These are phyloP conservation scores for Linnemannia exigua DNA, from an alignment of 192 early-diverging fungal genomes.

Conservation along the genomic window DNA sequence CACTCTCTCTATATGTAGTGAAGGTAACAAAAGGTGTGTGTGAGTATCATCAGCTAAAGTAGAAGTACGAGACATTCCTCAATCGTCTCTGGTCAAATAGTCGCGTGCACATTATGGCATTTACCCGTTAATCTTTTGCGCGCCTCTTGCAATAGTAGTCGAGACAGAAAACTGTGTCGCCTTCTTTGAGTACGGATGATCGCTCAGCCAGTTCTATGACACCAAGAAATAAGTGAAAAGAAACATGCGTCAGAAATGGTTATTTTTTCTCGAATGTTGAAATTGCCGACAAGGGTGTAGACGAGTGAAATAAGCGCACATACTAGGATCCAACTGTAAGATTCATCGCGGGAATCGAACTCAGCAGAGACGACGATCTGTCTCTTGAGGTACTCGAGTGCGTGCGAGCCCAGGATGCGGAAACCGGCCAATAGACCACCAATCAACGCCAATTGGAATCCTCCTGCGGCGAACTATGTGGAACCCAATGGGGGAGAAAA, in stretches of 20 bases:
- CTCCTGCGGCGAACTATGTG: conserved; percentile 64
- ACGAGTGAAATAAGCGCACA: not conserved
- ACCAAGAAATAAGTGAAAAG: conserved; percentile 13
- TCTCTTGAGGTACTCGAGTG: conserved; percentile 64
- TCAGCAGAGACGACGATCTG: conserved; percentile 61
- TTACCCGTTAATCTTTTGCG: conserved; percentile 62
- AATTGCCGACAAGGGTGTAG: not conserved
- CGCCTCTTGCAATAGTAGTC: conserved; percentile 62
- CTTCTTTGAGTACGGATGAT: conserved; percentile 60
- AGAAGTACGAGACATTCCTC: too few relatives aligned
- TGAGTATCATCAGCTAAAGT: not conserved
- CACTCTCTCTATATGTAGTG: conserved; percentile 20
- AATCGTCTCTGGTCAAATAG: too few relatives aligned
- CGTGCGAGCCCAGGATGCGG: conserved; percentile 54
- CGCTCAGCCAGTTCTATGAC: conserved; percentile 65
- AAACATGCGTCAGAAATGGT: not conserved
- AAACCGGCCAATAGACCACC: conserved; percentile 55
- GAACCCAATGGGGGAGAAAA: not conserved
- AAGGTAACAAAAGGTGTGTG: not conserved
- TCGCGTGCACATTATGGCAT: not conserved
- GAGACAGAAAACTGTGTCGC: conserved; percentile 67
- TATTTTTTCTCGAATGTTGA: not conserved
- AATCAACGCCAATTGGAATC: conserved; percentile 60
- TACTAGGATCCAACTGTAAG: conserved; percentile 62
- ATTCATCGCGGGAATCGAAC: conserved; percentile 70